Percentiles rank a stretch among this genome's conserved stretches.
Evolutionary conservation across 1,139 yeast genomes (phyloP).

Genomic region (Kodamaea ohmeri): DNA sequence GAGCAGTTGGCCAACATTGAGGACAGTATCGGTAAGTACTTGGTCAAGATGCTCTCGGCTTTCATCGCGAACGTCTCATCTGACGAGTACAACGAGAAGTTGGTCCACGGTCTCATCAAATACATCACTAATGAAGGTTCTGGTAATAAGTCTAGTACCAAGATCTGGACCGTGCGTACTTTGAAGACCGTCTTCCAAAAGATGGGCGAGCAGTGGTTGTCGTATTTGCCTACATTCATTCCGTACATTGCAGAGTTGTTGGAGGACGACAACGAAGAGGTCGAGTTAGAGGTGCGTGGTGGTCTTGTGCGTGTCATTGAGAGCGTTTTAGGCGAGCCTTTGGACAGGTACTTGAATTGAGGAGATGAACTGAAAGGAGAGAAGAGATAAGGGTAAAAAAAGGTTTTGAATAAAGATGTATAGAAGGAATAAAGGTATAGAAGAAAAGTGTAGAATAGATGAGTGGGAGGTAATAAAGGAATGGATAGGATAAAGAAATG

Average conservation of each 20-base stretch:
- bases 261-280: constrained; percentile 93
- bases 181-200: constrained; percentile 82
- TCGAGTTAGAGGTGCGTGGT: constrained; percentile 85
- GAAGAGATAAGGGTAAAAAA: not conserved
- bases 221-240: constrained; percentile 86
- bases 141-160: constrained; percentile 34
- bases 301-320: constrained; percentile 93
- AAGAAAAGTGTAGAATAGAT: not conserved
- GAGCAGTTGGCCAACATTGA: constrained; percentile 67
- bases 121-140: constrained; percentile 38
- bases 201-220: constrained; percentile 93
- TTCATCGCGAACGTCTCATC: constrained; percentile 72
- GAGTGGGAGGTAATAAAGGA: not conserved
- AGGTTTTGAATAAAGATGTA: too few species aligned
- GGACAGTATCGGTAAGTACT: constrained; percentile 66
- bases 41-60: constrained; percentile 77
- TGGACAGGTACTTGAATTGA: constrained; percentile 80
- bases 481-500: not conserved
- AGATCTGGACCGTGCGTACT: constrained; percentile 80
- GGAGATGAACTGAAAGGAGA: not conserved
- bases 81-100: constrained; percentile 70
- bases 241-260: constrained; percentile 93
- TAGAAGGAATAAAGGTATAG: not conserved
- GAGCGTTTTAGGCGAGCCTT: constrained; percentile 88
- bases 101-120: constrained; percentile 38